These are phyloP conservation scores for Trifolium pratense DNA, from an alignment of 306 rosid genomes.

Conservation along the genomic window DNA sequence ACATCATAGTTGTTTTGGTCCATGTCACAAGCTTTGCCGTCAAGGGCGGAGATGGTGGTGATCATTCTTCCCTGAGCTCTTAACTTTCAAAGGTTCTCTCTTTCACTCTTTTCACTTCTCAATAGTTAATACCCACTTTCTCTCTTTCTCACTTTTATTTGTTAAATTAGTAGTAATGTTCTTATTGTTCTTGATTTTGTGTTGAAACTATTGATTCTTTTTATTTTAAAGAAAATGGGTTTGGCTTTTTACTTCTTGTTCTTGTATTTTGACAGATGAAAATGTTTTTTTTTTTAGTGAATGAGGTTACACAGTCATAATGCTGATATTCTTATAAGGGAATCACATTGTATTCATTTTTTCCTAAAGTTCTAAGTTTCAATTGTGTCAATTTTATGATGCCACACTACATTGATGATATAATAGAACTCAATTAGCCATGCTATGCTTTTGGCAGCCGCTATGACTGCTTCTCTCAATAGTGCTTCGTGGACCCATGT, in stretches of 20 bases:
- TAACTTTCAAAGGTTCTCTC: constrained; percentile 19
- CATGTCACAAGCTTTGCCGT: background rate
- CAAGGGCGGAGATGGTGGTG: background rate
- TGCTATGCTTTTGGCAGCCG: too few species aligned
- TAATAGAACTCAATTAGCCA: background rate
- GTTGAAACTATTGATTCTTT: background rate
- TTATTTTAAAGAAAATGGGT: background rate
- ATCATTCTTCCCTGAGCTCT: constrained; percentile 12
- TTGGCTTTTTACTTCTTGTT: background rate
- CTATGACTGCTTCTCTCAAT: too few species aligned
- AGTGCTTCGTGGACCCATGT: too few species aligned
- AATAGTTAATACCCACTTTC: background rate
- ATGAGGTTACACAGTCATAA: background rate
- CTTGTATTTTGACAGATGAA: background rate
- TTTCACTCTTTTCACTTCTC: constrained; percentile 1
- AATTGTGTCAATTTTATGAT: background rate
- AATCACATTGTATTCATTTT: background rate
- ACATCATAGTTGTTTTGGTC: background rate
- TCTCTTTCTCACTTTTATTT: background rate
- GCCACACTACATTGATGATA: background rate
- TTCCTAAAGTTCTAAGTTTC: background rate
- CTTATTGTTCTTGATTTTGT: background rate
- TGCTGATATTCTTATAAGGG: background rate
- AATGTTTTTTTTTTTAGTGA: background rate
- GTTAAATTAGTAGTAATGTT: background rate